A percentile compares a stretch with the other conserved stretches of the same genome.
Conservation (phyloP, 805 yeast species). For the Yarrowia keelungensis region DNA sequence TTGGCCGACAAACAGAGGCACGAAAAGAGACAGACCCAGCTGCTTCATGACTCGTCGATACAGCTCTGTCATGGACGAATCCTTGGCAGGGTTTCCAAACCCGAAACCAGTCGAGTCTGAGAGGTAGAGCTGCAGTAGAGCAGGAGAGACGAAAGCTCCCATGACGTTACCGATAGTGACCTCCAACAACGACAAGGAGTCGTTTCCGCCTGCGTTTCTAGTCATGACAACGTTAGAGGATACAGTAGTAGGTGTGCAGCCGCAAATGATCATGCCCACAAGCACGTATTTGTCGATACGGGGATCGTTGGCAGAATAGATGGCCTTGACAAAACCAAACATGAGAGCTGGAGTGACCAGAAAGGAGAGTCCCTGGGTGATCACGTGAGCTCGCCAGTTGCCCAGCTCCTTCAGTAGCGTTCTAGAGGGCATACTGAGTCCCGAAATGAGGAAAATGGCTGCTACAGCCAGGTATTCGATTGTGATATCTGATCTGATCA, state of each 20-base stretch:
- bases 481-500: conserved; percentile 73
- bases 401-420: conserved; percentile 66
- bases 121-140: conserved; percentile 74
- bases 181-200: conserved; percentile 76
- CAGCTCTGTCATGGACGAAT: conserved; percentile 58
- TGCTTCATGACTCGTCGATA: conserved; percentile 86
- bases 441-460: conserved; percentile 79
- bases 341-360: conserved; percentile 73
- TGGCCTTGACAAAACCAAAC: conserved; percentile 74
- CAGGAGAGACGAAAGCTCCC: conserved; percentile 90
- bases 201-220: conserved; percentile 82
- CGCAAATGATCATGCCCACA: conserved; percentile 81
- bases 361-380: conserved; percentile 72
- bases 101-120: conserved; percentile 61
- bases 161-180: conserved; percentile 83
- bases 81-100: conserved; percentile 79
- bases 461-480: conserved; percentile 90
- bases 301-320: conserved; percentile 62
- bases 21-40: conserved; percentile 80
- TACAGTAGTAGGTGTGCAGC: conserved; percentile 90
- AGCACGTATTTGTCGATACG: conserved; percentile 77
- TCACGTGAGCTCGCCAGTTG: conserved; percentile 83
- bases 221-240: conserved; percentile 95
- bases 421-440: conserved; percentile 74
- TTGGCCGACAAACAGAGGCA: conserved; percentile 90